Base-by-base conservation (phyloP, 306 rosid species). In the Citrullus amarus region DNA sequence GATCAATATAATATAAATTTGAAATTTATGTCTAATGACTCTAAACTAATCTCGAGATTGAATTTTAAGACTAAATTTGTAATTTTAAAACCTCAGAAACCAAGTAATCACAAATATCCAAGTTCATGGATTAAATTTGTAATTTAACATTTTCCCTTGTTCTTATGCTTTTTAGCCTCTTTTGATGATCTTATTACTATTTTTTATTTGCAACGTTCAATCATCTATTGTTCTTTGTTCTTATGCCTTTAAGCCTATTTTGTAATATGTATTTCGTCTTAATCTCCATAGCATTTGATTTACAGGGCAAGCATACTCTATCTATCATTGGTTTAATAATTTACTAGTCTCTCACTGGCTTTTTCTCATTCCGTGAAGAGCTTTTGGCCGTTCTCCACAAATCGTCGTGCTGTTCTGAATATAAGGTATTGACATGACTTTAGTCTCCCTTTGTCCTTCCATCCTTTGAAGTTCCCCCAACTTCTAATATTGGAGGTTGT, bases 341-440 rank as follows among this genome's bases (percentile, higher is more conserved):
- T 71, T 71, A 71, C 12, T 28, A 25, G 76, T 25, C 55, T 71
- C 76, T 71, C 76, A 73, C 77, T 73, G 77, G 77, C 77, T 73
- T 73, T 73, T 73, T 48, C 44, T 73, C 59, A 73, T 50, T 28
- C 77, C 22, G 32, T 28, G 61, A 73, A 73, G 77, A 51, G 77
- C 25, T 16, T 73, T 73, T 73, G 25, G 15, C 56, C 44, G 32
- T 51, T 54, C 30, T 73, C 46, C 46, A 51, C 60, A 22, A 51
- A 51, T 8, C 25, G 25, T n/a, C 15, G 6, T 28, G 9, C 77
- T 73, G 59, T 73, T 73, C 77, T 51, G 77, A 65, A 65, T 48
- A 44, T 69, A 69, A 69, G 75, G 75, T 69, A 69, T 22, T 22
- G 32, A 39, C 73, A 9, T 38, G 51, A 16, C 72, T 38, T 38